Base-by-base conservation (phyloP, 805 yeast species). In the Scheffersomyces lignosus region DNA sequence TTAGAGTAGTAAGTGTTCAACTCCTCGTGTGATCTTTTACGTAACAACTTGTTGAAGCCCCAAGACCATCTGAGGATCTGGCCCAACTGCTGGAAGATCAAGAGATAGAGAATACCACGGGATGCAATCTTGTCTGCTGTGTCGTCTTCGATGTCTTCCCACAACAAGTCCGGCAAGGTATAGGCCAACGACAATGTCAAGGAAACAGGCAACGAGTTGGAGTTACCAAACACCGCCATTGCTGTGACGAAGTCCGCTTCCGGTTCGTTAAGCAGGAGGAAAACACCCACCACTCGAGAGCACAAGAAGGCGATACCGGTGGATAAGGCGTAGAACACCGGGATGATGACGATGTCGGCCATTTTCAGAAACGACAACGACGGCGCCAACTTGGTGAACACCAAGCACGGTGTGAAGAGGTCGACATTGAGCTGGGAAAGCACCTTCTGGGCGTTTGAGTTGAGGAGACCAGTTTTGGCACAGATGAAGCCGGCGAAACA, bases 171-270 rank as follows among this genome's bases (percentile, higher is more conserved):
- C 2, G 93, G 95, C 41, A 85, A 66, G 0, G 91, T 81, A 54
- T 81, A 82, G 1, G 90, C 81, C 45, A 85, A 67, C 1, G 95
- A 83, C 38, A 93, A 67, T 1, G 93, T 85, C 47, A 93, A 72
- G 0, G 96, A 88, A 1, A 91, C 98, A 0, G 99, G 98, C 38
- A 91, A 74, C 8, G 96, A 86, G 68, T 91, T 91, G 29, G 96
- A 87, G 64, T 91, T 93, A 36, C 97, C 98, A 64, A 91, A 91
- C 4, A 90, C 96, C 2, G 93, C 88, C 95, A 93, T 93, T 2
- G 96, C 98, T 15, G 95, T 84, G 33, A 93, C 96, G 52, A 87
- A 91, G 64, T 91, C 90, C 3, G 87, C 56, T 62, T 93, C 97
- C 10, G 86, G 78, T 33, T 68, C 77, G 50, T 85, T 85, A 50